Conservation (phyloP, 75 land plant species). For the Cupressus sempervirens region DNA sequence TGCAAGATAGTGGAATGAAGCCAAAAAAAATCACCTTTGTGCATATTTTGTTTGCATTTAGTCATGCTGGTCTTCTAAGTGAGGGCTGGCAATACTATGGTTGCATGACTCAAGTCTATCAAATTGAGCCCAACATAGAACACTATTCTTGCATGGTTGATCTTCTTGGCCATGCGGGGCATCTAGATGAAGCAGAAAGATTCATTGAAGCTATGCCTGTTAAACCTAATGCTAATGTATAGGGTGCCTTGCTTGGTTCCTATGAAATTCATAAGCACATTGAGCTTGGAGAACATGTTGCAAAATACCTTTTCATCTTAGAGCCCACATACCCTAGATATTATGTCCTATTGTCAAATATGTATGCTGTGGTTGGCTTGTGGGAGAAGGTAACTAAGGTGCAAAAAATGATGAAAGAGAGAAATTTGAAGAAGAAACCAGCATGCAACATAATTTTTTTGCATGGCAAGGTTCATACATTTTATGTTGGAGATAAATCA, state of each 20-base stretch:
- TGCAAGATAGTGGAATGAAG: constrained; percentile 16
- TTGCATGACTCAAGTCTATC: constrained; percentile 9
- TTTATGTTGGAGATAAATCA: constrained; percentile 11
- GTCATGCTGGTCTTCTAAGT: constrained; percentile 16
- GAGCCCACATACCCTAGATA: constrained; percentile 18
- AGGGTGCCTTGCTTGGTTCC: constrained; percentile 18
- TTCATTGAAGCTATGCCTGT: neutral
- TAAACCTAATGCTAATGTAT: constrained; percentile 6
- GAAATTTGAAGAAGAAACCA: constrained; percentile 13
- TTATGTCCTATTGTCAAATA: constrained; percentile 16
- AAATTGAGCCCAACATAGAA: constrained; percentile 4
- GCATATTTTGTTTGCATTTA: constrained; percentile 14
- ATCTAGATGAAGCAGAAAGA: constrained; percentile 11
- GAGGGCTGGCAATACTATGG: constrained; percentile 10
- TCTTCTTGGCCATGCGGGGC: constrained; percentile 4
- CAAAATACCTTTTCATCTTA: constrained; percentile 10
- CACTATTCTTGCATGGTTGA: constrained; percentile 15
- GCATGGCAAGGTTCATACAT: constrained; percentile 13
- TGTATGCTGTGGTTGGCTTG: constrained; percentile 22
- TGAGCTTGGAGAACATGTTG: constrained; percentile 6
- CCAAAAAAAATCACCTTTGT: constrained; percentile 14
- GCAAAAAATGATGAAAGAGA: constrained; percentile 17
- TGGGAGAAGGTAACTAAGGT: constrained; percentile 16
- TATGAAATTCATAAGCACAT: constrained; percentile 15
- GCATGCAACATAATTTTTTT: constrained; percentile 19